A percentile compares a stretch with the other conserved stretches of the same genome.
These are phyloP conservation scores for Zizania palustris DNA, from an alignment of 202 grass and related monocot genomes.

Conservation along the genomic window DNA sequence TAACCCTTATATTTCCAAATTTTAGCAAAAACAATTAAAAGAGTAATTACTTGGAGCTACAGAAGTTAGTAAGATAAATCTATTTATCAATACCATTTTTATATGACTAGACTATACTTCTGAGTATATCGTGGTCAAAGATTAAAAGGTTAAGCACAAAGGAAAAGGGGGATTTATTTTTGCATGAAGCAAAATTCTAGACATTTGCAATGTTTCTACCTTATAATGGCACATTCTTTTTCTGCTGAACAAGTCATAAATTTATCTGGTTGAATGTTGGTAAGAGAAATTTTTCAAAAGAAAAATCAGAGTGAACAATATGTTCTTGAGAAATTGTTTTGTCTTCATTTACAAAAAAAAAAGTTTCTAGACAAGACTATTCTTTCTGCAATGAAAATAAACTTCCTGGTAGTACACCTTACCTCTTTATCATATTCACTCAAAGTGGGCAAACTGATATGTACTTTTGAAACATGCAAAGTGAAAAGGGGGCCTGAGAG, in stretches of 20 bases:
- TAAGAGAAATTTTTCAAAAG: background rate
- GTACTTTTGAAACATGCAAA: conserved; percentile 75
- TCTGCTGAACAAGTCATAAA: background rate
- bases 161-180: background rate
- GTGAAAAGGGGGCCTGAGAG: conserved; percentile 82
- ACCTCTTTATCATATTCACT: conserved; percentile 88
- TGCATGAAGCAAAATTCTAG: conserved; percentile 28
- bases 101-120: background rate
- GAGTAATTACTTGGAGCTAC: background rate
- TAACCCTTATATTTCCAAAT: background rate
- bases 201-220: conserved; percentile 20
- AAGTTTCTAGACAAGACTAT: conserved; percentile 3
- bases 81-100: background rate
- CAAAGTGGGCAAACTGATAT: conserved; percentile 87
- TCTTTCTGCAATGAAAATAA: conserved; percentile 20
- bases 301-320: background rate
- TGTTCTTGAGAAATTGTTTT: background rate
- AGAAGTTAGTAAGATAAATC: background rate
- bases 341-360: conserved; percentile 12
- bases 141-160: background rate
- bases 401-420: conserved; percentile 31
- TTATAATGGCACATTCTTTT: background rate
- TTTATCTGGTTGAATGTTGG: background rate
- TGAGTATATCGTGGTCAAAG: background rate
- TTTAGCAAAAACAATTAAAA: conserved; percentile 25